Base-by-base conservation (phyloP, 2,329 filamentous ascomycete genomes). In the Seiridium cupressi region DNA sequence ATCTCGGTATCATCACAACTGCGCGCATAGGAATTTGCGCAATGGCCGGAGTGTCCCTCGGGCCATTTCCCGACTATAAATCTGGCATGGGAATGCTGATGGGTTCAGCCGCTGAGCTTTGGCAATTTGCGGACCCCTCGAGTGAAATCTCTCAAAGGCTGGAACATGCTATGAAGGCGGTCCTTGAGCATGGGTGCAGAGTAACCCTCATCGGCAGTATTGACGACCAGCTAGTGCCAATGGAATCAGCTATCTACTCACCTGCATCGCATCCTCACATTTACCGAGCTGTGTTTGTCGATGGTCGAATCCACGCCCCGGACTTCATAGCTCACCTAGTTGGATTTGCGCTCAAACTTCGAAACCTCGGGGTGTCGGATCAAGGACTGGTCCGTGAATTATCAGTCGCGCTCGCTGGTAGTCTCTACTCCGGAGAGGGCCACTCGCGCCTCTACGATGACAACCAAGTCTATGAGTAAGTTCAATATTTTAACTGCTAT, bases 391-490 rank as follows among this genome's bases (percentile, higher is more conserved):
- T 99, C 64, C 89, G 93, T 53, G 95, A 99, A 74, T 82, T 99
- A 9, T 96, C 92, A 2, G 83, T 89, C 1, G 92, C 95, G 2
- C 83, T 99, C 2, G 95, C 95, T 0, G 95, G 95, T 34, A 96
- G 91, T 60, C 81, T 99, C 0, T 97, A 97, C 70, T 88, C 88
- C 7, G 95, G 95, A 49, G 94, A 97, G 70, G 95, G 95, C 1
- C 95, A 99, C 76, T 96, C 92, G 5, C 86, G 93, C 48, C 85
- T 99, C 4, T 98, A 99, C 73, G 93, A 96, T 67, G 95, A 99
- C 59, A 83, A 88, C 4, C 85, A 87, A 46, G 90, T 98, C 26
- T 99, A 98, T 73, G 86, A 90, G 76, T 87, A 79, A 69, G 83
- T 77, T 38, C 31, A 26, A 13, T 66, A 77, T 73, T 18, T 3